Percentiles rank a stretch among this genome's conserved stretches.
Conservation (phyloP, 176 grass and related monocot species). For the Phragmites australis region DNA sequence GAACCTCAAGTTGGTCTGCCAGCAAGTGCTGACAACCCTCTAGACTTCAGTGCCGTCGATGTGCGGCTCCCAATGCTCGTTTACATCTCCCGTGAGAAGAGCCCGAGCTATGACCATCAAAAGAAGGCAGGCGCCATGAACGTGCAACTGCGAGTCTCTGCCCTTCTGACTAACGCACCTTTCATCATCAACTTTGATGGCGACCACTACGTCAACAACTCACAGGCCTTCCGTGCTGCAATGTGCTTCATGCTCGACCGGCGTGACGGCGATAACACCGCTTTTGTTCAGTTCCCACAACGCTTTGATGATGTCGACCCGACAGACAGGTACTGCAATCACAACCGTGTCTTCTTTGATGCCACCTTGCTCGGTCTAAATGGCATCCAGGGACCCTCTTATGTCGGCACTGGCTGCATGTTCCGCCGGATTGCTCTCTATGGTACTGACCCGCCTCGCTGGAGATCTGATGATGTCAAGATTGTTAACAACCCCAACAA, state of each 20-base stretch:
- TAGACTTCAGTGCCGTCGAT: slow-evolving; percentile 48
- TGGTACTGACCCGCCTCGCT: slow-evolving; percentile 42
- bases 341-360: slow-evolving; percentile 96
- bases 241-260: slow-evolving; percentile 62
- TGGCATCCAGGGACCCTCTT: slow-evolving; percentile 68
- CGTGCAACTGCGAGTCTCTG: slow-evolving; percentile 46
- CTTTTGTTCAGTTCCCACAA: slow-evolving; percentile 92
- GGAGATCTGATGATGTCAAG: slow-evolving; percentile 38
- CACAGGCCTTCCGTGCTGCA: slow-evolving; percentile 48
- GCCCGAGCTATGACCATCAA: slow-evolving; percentile 42
- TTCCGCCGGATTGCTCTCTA: slow-evolving; percentile 51
- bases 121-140: slow-evolving; percentile 65
- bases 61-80: slow-evolving; percentile 54
- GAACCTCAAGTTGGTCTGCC: slow-evolving; percentile 37
- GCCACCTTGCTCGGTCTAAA: slow-evolving; percentile 93
- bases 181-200: slow-evolving; percentile 60
- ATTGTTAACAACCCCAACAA: slow-evolving; percentile 35
- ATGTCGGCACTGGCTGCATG: slow-evolving; percentile 57
- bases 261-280: slow-evolving; percentile 77
- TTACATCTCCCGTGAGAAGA: slow-evolving; percentile 56
- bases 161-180: slow-evolving; percentile 51
- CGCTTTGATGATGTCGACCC: slow-evolving; percentile 93
- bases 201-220: slow-evolving; percentile 61
- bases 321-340: slow-evolving; percentile 89
- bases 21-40: slow-evolving; percentile 24